A percentile compares a stretch with the other conserved stretches of the same genome.
These are phyloP conservation scores for Whalleya microplaca DNA, from an alignment of 2,329 filamentous ascomycete species.

Conservation along the genomic window DNA sequence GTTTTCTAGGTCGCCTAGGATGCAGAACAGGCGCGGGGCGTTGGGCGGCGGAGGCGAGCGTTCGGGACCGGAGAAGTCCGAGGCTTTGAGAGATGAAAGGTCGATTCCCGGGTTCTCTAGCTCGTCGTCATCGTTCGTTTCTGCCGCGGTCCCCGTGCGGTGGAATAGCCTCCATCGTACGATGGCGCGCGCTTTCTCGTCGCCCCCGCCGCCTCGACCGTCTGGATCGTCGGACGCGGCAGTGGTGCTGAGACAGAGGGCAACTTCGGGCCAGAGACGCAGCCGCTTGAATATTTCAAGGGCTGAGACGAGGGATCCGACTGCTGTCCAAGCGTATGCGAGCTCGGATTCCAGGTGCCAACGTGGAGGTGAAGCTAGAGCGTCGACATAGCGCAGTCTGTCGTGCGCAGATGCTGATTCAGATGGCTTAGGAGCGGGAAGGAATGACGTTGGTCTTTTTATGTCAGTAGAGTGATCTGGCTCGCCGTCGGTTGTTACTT, in stretches of 20 bases:
- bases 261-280: slow-evolving; percentile 92
- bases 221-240: slow-evolving; percentile 61
- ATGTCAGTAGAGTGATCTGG: too few relatives aligned
- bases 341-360: slow-evolving; percentile 96
- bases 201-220: slow-evolving; percentile 60
- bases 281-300: slow-evolving; percentile 95
- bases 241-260: slow-evolving; percentile 77
- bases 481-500: slow-evolving; percentile 44
- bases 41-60: slow-evolving; percentile 74
- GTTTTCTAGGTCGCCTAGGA: slow-evolving; percentile 85
- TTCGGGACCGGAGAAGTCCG: slow-evolving; percentile 64
- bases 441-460: slow-evolving; percentile 77
- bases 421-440: slow-evolving; percentile 73
- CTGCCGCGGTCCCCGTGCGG: slow-evolving; percentile 47
- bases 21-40: slow-evolving; percentile 87
- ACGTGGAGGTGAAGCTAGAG: slow-evolving; percentile 79
- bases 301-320: slow-evolving; percentile 86
- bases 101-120: slow-evolving; percentile 60
- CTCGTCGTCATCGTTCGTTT: slow-evolving; percentile 41
- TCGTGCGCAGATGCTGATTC: slow-evolving; percentile 80
- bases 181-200: slow-evolving; percentile 79
- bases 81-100: slow-evolving; percentile 57
- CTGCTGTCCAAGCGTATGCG: slow-evolving; percentile 86
- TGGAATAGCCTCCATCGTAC: slow-evolving; percentile 80
- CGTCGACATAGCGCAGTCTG: slow-evolving; percentile 81